Base-by-base conservation (phyloP, 140 eudicot genomes). In the Flaveria floridana region DNA sequence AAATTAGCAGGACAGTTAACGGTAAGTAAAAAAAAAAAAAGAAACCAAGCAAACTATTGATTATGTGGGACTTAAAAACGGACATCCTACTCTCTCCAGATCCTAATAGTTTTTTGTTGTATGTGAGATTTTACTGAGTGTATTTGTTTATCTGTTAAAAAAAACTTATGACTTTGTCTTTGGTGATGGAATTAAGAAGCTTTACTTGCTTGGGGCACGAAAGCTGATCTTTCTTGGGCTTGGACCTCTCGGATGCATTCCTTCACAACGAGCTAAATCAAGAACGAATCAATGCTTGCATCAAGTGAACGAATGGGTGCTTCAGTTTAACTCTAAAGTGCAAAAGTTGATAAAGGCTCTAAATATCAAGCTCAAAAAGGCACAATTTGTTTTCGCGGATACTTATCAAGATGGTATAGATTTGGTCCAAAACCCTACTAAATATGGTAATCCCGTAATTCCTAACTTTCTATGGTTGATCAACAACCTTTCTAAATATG, bases 161-260 rank as follows among this genome's bases (percentile, higher is more conserved):
- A 39, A 16, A 39, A 30, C 58, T 76, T 6, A 76, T 76, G 68
- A 16, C 53, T 51, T 72, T 23, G 62, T 30, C 71, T 37, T 44
- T 51, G 69, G 30, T 62, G 74, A 39, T 15, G n/a, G 15, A 44
- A 44, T 44, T 44, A 80, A 92, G 98, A 87, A 85, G 74, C 90
- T 92, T 13, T 79, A 92, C 76, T 65, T 70, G 81, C 82, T 87
- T 7, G 98, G 98, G n/a, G 96, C 96, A 26, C 79, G 98, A 76
- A 86, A 79, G 77, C 84, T 92, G 74, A 77, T 89, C n/a, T 87
- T 89, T 70, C 96, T 87, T 65, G 98, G 96, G 7, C 92, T 92
- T 7, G 95, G 98, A 4, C 98, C 98, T 10, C 88, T 92, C 1
- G 98, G 98, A 15, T 92, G 98, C 85, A 89, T 92, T 59, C 98